These are phyloP conservation scores for Ensete glaucum DNA, from an alignment of 176 grass and related monocot genomes.

Conservation along the genomic window DNA sequence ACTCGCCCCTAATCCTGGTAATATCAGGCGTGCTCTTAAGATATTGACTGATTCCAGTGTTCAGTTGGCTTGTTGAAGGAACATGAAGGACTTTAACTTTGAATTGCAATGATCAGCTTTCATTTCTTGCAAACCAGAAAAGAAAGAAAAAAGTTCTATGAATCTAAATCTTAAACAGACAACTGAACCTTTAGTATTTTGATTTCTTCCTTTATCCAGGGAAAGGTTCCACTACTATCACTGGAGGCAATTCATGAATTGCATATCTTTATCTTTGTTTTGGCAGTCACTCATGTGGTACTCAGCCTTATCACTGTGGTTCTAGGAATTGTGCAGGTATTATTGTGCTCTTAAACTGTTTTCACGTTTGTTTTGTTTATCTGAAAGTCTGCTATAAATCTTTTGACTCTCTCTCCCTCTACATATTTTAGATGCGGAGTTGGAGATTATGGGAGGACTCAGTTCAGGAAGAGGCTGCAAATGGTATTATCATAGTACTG, in stretches of 20 bases:
- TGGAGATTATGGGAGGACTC: constrained; percentile 34
- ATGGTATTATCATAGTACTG: neutral
- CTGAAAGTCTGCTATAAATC: neutral
- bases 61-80: too few species aligned
- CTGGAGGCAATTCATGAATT: constrained; percentile 27
- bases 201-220: constrained; percentile 22
- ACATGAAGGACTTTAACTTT: too few species aligned
- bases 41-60: too few species aligned
- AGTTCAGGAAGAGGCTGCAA: constrained; percentile 18
- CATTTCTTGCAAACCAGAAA: too few species aligned
- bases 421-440: constrained; percentile 23
- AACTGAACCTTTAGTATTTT: neutral
- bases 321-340: constrained; percentile 36
- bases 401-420: neutral
- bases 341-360: neutral
- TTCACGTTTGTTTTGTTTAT: neutral
- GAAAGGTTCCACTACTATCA: constrained; percentile 33
- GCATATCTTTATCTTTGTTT: constrained; percentile 44
- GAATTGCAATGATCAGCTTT: too few species aligned
- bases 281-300: constrained; percentile 34
- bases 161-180: too few species aligned
- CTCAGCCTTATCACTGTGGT: constrained; percentile 28
- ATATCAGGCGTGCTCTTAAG: too few species aligned
- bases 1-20: too few species aligned
- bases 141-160: too few species aligned